A percentile compares a stretch with the other conserved stretches of the same genome.
Conservation (phyloP, 2,329 filamentous ascomycete genomes). For the Beauveria sp. region DNA sequence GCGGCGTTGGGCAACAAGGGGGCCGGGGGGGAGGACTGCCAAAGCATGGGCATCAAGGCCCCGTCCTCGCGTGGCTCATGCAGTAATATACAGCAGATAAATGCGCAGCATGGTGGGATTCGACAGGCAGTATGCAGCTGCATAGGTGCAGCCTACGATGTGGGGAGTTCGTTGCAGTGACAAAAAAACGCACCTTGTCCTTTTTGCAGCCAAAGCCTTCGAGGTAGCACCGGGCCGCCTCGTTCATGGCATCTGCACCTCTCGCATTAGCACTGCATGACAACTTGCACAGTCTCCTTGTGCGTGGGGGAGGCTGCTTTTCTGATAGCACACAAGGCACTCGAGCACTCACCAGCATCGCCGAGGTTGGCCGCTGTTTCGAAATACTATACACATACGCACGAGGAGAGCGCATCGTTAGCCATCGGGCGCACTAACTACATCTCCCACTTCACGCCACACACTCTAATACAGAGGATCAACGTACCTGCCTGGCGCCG, state of each 20-base stretch:
- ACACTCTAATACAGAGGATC: neutral
- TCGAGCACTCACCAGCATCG: constrained; percentile 57
- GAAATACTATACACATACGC: constrained; percentile 61
- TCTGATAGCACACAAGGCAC: too few species aligned
- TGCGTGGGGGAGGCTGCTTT: neutral
- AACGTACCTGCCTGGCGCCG: constrained; percentile 64
- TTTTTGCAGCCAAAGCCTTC: constrained; percentile 97
- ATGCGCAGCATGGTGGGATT: too few species aligned
- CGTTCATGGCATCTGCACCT: constrained; percentile 82
- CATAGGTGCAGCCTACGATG: neutral
- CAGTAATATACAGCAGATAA: neutral
- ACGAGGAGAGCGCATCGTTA: neutral
- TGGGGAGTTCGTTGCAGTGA: neutral
- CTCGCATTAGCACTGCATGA: neutral
- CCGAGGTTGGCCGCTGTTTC: constrained; percentile 95
- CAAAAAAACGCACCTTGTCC: constrained; percentile 77
- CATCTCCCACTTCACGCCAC: too few species aligned
- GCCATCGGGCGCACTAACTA: too few species aligned
- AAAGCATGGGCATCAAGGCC: neutral
- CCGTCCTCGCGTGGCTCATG: neutral
- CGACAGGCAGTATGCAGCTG: too few species aligned
- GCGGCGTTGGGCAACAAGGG: neutral
- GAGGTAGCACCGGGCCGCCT: constrained; percentile 90
- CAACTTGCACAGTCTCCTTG: neutral
- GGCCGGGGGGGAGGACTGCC: neutral